phyloP scores from a whole-genome alignment of 176 grass and related monocot genomes.

The Oryza brachyantha region DNA sequence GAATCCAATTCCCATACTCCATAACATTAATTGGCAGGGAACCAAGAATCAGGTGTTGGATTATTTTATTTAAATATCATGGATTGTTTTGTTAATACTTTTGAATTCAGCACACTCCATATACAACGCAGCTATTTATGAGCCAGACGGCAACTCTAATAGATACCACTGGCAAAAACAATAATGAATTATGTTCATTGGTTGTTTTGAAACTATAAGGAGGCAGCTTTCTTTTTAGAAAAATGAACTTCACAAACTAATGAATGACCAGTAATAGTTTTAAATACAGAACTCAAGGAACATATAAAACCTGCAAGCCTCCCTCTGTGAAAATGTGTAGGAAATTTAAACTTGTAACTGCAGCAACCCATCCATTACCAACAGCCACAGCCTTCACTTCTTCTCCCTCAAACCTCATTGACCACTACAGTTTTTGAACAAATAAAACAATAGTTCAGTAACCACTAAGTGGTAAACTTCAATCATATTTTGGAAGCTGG shows the following conservation, averaged over 20 bases:
- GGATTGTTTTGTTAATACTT: not conserved
- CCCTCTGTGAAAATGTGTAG: conserved; percentile 80
- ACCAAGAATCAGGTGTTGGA: not conserved
- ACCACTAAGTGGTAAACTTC: not conserved
- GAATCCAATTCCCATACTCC: not conserved
- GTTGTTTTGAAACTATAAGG: not conserved
- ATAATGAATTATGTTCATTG: not conserved
- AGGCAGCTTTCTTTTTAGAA: not conserved
- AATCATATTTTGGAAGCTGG: not conserved
- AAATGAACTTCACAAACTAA: not conserved
- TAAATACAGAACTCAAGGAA: not conserved
- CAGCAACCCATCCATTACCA: conserved; percentile 84
- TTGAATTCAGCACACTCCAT: too few relatives aligned
- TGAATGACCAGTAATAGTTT: not conserved
- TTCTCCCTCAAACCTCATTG: conserved; percentile 94
- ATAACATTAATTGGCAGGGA: not conserved
- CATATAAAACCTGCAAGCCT: conserved; percentile 72
- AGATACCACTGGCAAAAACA: not conserved
- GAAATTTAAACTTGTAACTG: conserved; percentile 76
- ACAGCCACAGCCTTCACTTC: conserved; percentile 86
- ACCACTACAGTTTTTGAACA: conserved; percentile 56
- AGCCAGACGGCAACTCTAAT: not conserved
- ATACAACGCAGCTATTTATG: conserved; percentile 2
- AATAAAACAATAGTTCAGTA: conserved; percentile 14
- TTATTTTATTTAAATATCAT: not conserved